Evolutionary conservation across 495 filamentous ascomycete genomes (phyloP).

Genomic region (Penicillium mononematosum): DNA sequence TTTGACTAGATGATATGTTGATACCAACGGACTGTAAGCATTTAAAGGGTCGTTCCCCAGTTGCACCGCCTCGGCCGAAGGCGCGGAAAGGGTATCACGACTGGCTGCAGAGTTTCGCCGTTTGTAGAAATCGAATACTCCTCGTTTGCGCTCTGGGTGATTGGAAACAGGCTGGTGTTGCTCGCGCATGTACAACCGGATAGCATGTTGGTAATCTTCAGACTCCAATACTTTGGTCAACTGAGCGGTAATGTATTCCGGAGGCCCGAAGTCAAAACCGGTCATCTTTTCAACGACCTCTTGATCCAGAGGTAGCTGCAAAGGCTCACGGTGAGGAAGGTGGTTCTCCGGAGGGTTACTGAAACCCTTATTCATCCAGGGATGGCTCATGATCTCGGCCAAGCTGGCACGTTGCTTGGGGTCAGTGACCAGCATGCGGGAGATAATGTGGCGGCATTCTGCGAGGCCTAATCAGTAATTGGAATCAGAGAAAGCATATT

Average conservation of each 20-base stretch:
- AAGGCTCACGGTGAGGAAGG: conserved; percentile 77
- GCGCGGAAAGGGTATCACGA: conserved; percentile 81
- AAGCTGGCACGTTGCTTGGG: conserved; percentile 83
- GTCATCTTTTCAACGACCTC: conserved; percentile 90
- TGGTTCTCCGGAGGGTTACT: conserved; percentile 83
- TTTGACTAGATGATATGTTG: conserved; percentile 91
- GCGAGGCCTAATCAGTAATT: neutral
- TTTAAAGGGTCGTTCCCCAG: conserved; percentile 87
- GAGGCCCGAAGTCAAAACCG: conserved; percentile 92
- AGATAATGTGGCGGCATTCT: conserved; percentile 95
- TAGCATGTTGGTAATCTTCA: conserved; percentile 84
- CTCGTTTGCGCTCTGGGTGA: conserved; percentile 80
- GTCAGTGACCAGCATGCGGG: conserved; percentile 95
- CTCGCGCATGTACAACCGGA: conserved; percentile 67
- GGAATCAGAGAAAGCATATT: neutral
- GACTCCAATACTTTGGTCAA: conserved; percentile 83
- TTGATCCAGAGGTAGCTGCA: conserved; percentile 80
- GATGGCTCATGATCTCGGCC: conserved; percentile 90
- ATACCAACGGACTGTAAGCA: conserved; percentile 88
- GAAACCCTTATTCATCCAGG: conserved; percentile 97
- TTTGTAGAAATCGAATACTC: conserved; percentile 97
- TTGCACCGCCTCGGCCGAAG: conserved; percentile 79
- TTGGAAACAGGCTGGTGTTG: conserved; percentile 55
- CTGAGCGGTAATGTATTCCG: conserved; percentile 77
- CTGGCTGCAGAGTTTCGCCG: conserved; percentile 81